Conservation (phyloP, 257 asterid genomes). For the Forsythia viridissima region DNA sequence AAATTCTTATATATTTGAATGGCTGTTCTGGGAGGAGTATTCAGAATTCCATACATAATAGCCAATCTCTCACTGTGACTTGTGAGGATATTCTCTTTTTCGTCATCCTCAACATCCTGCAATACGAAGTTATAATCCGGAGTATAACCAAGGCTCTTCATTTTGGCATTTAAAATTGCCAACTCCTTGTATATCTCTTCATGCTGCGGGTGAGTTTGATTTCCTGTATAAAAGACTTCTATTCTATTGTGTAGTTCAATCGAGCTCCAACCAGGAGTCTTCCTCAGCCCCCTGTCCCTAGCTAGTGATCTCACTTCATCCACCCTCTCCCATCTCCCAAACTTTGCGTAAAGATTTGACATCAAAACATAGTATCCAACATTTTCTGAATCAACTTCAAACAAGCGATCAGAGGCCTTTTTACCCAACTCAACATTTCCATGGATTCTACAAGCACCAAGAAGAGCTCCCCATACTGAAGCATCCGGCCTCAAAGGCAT, state of each 20-base stretch:
- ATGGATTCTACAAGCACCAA: constrained; percentile 35
- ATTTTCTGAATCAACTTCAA: constrained; percentile 28
- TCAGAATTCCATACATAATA: neutral
- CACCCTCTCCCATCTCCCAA: constrained; percentile 33
- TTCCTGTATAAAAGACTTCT: neutral
- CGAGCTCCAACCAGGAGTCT: constrained; percentile 13
- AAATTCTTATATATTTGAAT: neutral
- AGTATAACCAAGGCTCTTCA: constrained; percentile 5
- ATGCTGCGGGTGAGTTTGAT: neutral
- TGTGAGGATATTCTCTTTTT: neutral
- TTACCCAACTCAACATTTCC: constrained; percentile 28
- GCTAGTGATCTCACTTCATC: constrained; percentile 31
- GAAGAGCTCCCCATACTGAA: constrained; percentile 31
- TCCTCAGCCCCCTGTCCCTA: constrained; percentile 24
- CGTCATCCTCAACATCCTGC: constrained; percentile 1
- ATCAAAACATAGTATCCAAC: constrained; percentile 33
- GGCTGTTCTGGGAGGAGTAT: neutral
- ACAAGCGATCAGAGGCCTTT: constrained; percentile 26
- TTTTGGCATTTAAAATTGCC: neutral
- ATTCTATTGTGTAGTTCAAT: neutral
- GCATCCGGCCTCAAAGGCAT: constrained; percentile 24
- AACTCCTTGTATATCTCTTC: neutral
- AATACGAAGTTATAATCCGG: neutral
- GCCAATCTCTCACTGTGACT: constrained; percentile 4
- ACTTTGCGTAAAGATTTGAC: constrained; percentile 31